Evolutionary conservation across 345 rosid genomes (phyloP).

Genomic region (Lumnitzera racemosa): DNA sequence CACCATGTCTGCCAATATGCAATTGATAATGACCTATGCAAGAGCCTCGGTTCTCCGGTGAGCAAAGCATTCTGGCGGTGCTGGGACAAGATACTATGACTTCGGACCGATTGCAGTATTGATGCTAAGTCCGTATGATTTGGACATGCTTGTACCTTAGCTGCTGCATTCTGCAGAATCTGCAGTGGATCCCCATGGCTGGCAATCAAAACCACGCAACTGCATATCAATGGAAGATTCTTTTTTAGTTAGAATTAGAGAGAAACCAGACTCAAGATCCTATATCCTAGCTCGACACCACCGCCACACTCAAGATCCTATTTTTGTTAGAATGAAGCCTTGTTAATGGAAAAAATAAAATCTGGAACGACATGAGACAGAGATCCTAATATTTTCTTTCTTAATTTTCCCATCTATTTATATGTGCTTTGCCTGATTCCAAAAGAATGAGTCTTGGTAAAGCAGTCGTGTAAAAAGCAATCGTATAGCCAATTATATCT

Average conservation of each 20-base stretch:
- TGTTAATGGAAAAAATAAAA: neutral
- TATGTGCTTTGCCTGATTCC: too few relatives aligned
- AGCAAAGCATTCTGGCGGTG: constrained; percentile 67
- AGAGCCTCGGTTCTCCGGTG: constrained; percentile 73
- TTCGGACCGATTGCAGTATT: constrained; percentile 37
- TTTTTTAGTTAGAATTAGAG: too few relatives aligned
- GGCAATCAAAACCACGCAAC: constrained; percentile 60
- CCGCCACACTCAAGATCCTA: too few relatives aligned
- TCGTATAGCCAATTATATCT: too few relatives aligned
- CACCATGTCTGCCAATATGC: neutral
- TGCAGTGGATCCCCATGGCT: constrained; percentile 96
- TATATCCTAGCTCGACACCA: too few relatives aligned
- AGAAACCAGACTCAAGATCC: too few relatives aligned
- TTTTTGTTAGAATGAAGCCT: constrained; percentile 4
- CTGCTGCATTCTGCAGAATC: constrained; percentile 73
- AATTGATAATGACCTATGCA: constrained; percentile 15
- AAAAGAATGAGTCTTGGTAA: too few relatives aligned
- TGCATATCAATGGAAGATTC: constrained; percentile 8
- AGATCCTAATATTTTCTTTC: too few relatives aligned
- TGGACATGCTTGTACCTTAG: constrained; percentile 17
- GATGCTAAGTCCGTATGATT: constrained; percentile 17
- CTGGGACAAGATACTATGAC: constrained; percentile 56
- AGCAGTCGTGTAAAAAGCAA: too few relatives aligned
- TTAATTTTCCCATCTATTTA: too few relatives aligned
- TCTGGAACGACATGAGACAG: neutral